Base-by-base conservation (phyloP, 768 basidiomycete genomes). In the Mycena leptocephala region DNA sequence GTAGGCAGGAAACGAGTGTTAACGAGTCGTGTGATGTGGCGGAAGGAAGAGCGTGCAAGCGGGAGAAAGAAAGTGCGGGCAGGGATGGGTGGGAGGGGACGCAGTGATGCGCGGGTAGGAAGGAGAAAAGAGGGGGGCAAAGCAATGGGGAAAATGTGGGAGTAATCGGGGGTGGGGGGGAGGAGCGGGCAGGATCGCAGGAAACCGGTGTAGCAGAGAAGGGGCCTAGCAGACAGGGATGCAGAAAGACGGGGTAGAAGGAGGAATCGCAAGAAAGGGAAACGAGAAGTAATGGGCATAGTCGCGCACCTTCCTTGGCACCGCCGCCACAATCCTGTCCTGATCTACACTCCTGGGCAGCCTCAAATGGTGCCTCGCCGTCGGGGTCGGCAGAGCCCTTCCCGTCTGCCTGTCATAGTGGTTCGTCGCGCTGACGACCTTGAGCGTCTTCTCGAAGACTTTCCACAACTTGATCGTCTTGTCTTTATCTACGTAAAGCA, bases 391-490 rank as follows among this genome's bases (percentile, higher is more conserved):
- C 56, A 94, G 84, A 30, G 92, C 87, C 63, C 92, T 92, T 6
- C 55, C 55, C 16, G 55, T 32, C 80, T 94, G 92, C 33, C 95
- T 95, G 82, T 96, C 95, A 78, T 91, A 91, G 78, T 98, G 94
- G 85, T 99, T 99, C 83, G 97, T 98, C 89, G 99, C 97, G 32
- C 97, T 93, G 43, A 99, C 97, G 48, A 99, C 95, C 79, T 94
- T 94, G 80, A 99, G 89, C 39, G 94, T 95, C 88, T 98, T 99
- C 88, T 99, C 98, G 77, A 99, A 99, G 26, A 99, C 97, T 84
- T 99, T 99, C 98, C 98, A 99, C 70, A 99, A 93, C 84, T 99
- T 99, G 88, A 99, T 98, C 33, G 98, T 99, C 89, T 99, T 99
- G 90, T 99, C 98, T 99, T 46, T 26, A 48, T 68, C 24, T n/a